These are phyloP conservation scores for Pelargonium citronellum DNA, from an alignment of 441 rosid species.

Conservation along the genomic window DNA sequence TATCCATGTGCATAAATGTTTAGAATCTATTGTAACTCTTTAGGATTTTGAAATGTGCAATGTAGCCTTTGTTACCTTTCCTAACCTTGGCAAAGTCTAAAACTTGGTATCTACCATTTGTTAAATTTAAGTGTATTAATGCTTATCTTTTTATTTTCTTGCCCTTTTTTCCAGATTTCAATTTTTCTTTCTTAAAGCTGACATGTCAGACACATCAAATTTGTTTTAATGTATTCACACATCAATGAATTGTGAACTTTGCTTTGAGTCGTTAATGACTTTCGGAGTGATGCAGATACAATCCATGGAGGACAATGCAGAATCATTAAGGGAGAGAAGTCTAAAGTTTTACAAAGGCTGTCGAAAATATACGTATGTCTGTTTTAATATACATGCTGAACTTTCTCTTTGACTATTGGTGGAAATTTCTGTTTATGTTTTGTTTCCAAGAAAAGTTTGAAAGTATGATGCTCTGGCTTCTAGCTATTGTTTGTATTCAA, in stretches of 20 bases:
- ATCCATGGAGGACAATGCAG: slow-evolving; percentile 86
- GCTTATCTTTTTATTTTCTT: background rate
- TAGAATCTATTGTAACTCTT: background rate
- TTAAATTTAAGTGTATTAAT: background rate
- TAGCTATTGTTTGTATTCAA: slow-evolving; percentile 3
- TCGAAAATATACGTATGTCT: slow-evolving; percentile 87
- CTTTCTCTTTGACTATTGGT: background rate
- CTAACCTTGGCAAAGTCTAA: background rate
- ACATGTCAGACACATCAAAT: background rate
- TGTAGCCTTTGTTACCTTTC: background rate
- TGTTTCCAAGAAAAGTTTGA: background rate
- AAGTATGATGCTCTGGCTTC: background rate
- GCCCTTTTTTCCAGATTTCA: background rate
- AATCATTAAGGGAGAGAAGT: slow-evolving; percentile 77
- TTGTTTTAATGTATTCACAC: background rate
- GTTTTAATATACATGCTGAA: slow-evolving; percentile 5
- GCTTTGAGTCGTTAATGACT: background rate
- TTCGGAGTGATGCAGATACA: slow-evolving; percentile 62
- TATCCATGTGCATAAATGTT: background rate
- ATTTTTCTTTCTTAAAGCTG: background rate
- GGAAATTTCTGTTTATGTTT: background rate
- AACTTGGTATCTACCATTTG: background rate
- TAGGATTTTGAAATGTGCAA: background rate
- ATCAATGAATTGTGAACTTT: background rate
- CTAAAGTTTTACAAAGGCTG: slow-evolving; percentile 95